Evolutionary conservation across 2,329 filamentous ascomycete genomes (phyloP), one percentile per base, ranked within the genome.

Genomic region (Aphanocladium album): DNA sequence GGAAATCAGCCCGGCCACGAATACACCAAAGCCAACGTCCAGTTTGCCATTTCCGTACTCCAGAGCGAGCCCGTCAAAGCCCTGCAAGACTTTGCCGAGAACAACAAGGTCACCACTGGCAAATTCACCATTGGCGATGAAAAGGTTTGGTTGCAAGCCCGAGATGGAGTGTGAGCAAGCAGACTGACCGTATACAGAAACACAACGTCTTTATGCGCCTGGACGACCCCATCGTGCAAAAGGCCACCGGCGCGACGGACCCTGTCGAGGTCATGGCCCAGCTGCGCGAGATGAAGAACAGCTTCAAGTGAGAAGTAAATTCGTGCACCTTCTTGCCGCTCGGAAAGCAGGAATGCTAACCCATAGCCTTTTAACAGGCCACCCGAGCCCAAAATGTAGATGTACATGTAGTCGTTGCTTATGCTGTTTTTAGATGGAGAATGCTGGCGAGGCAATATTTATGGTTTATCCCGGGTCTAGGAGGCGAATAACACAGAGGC

Each of bases 151-250:
- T 7, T 27, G 3, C 4, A 11, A 5, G 25, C 12, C 35, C 6
- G 12, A 2, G 16, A 19, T 27, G 7, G 25, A 27, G 27, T 17
- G 23, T 5, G n/a, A 2, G 23, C 11, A 7, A 11, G 4, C 21
- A 43, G 5, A 53, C 62, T 62, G 55, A 64, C 57, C 23, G 43
- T 43, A 11, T 33, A 47, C 64, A 93, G 90, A 79, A 90, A 77
- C 92, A 98, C 74, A 99, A 99, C 70, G 91, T 96, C 1, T 99
- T 99, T 70, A 98, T 99, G 95, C 84, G 90, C 66, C 82, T 96
- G 39, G 80, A 89, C 84, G 93, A 97, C 68, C 89, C 91, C 0
- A 84, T 84, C 63, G 88, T 99, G 58, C 91, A 96, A 71, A 89
- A 91, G 76, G 88, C 83, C 12, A 95, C 91, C 0, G 91, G 91